phyloP scores from a whole-genome alignment of 2,329 filamentous ascomycete species.

The Colletotrichum truncatum region DNA sequence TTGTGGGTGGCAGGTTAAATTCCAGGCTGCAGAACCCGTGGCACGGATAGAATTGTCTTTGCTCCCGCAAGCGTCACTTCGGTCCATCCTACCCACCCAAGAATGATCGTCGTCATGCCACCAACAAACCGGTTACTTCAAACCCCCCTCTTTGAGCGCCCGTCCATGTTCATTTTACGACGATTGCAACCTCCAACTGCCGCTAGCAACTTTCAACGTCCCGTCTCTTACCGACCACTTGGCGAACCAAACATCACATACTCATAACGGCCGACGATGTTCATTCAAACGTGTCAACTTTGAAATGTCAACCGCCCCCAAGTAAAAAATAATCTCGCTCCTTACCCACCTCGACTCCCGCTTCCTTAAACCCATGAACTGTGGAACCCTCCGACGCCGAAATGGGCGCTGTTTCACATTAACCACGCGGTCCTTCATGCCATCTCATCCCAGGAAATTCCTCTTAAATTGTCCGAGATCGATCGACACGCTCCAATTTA shows the following conservation, averaged over 20 bases:
- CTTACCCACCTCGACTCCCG: not conserved
- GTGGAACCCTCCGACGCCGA: conserved; percentile 22
- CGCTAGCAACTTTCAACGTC: not conserved
- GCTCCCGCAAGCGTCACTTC: conserved; percentile 14
- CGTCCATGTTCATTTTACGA: not conserved
- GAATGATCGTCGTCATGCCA: conserved; percentile 2
- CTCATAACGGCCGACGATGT: not conserved
- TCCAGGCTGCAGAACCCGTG: not conserved
- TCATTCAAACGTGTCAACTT: not conserved
- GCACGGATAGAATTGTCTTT: conserved; percentile 27
- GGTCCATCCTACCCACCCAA: not conserved
- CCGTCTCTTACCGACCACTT: not conserved
- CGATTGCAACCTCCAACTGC: not conserved
- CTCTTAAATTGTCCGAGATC: conserved; percentile 30
- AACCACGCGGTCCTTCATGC: conserved; percentile 26
- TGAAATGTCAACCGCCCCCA: not conserved
- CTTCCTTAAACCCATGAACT: not conserved
- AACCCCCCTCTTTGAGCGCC: not conserved
- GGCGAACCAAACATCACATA: not conserved
- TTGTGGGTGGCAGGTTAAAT: not conserved
- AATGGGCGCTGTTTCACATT: conserved; percentile 28
- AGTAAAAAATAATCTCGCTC: conserved; percentile 11
- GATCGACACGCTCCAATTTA: conserved; percentile 26
- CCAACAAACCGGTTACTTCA: too few relatives aligned
- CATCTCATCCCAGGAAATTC: conserved; percentile 16